Conservation (phyloP, 305 asterid genomes). For the Solanum hybrid region DNA sequence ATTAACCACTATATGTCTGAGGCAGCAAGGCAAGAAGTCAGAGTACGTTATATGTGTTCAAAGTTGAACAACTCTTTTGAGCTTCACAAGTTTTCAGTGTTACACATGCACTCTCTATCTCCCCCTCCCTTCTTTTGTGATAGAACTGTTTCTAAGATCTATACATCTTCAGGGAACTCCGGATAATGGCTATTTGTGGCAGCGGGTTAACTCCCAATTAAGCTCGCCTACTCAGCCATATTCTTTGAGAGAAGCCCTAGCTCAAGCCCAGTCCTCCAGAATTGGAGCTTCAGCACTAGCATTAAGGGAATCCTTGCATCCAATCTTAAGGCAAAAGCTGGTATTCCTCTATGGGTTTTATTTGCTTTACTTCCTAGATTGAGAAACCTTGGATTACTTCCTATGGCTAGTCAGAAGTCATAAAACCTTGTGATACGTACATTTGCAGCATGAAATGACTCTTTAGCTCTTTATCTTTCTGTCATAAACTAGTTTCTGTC, state of each 20-base stretch:
- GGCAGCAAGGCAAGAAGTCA: constrained; percentile 95
- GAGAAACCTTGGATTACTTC: background rate
- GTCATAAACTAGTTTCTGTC: constrained; percentile 1
- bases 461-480: background rate
- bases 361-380: background rate
- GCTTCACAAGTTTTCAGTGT: background rate
- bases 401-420: background rate
- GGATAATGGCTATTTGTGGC: constrained; percentile 97
- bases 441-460: background rate
- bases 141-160: constrained; percentile 7
- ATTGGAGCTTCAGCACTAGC: constrained; percentile 95
- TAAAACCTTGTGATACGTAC: background rate
- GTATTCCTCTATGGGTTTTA: constrained; percentile 20
- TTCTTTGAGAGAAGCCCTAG: constrained; percentile 96
- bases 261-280: constrained; percentile 97
- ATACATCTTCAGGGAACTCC: constrained; percentile 97
- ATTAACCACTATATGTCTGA: constrained; percentile 90
- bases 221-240: constrained; percentile 99
- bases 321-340: constrained; percentile 93
- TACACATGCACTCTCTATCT: background rate
- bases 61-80: constrained; percentile 12
- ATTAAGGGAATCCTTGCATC: constrained; percentile 92
- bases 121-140: background rate
- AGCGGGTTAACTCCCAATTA: constrained; percentile 89
- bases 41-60: constrained; percentile 47